Conservation (phyloP, 2,329 filamentous ascomycete genomes). For the Pseudogymnoascus sp. region DNA sequence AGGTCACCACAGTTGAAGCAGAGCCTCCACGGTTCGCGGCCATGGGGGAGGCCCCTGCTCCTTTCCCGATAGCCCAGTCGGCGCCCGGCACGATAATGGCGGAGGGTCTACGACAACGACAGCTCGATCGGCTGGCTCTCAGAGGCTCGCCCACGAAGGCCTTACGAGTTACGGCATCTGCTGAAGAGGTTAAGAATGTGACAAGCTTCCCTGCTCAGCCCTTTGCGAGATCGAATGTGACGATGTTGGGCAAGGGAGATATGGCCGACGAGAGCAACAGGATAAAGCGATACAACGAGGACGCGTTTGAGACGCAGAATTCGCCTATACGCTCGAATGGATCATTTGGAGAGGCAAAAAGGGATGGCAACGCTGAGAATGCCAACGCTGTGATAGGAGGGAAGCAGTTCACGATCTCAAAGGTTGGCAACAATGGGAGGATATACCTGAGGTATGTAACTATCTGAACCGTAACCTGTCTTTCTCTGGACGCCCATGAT, state of each 20-base stretch:
- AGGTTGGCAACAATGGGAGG: slow-evolving; percentile 74
- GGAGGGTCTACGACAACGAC: slow-evolving; percentile 26
- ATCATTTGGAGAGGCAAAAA: slow-evolving; percentile 41
- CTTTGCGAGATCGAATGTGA: slow-evolving; percentile 15
- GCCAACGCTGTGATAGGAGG: slow-evolving; percentile 42
- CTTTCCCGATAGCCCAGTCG: neutral
- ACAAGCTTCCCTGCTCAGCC: slow-evolving; percentile 20
- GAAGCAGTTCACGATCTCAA: slow-evolving; percentile 60
- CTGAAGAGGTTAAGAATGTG: slow-evolving; percentile 20
- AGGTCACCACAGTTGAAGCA: slow-evolving; percentile 7
- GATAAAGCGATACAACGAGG: slow-evolving; percentile 21
- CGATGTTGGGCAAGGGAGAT: slow-evolving; percentile 9
- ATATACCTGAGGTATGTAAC: slow-evolving; percentile 63
- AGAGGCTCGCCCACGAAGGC: slow-evolving; percentile 23
- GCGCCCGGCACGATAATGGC: slow-evolving; percentile 1
- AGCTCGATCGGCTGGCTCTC: slow-evolving; percentile 27
- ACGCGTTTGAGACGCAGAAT: slow-evolving; percentile 22
- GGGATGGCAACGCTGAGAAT: slow-evolving; percentile 52
- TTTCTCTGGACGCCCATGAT: slow-evolving; percentile 17
- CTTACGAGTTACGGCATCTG: slow-evolving; percentile 17
- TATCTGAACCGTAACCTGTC: slow-evolving; percentile 17
- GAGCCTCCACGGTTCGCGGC: neutral
- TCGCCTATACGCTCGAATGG: slow-evolving; percentile 5
- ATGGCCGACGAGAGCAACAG: slow-evolving; percentile 10
- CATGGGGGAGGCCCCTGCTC: neutral